phyloP scores from a whole-genome alignment of 495 filamentous ascomycete genomes.

The Halenospora varia region DNA sequence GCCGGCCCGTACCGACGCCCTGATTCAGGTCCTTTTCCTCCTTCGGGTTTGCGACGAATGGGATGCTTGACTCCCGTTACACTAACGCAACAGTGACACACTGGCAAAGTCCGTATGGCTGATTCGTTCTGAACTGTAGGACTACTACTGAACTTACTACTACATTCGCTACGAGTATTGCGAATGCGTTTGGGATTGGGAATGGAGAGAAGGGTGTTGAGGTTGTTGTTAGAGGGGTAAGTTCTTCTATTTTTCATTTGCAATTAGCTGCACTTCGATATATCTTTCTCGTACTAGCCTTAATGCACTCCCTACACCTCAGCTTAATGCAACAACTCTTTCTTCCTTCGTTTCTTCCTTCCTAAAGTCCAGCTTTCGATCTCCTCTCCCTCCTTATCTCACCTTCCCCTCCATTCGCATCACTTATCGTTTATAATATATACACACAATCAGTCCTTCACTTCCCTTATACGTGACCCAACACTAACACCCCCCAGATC shows the following conservation, averaged over 20 bases:
- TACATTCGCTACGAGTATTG: conserved; percentile 59
- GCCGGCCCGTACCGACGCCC: background rate
- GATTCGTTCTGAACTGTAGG: conserved; percentile 34
- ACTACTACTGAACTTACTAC: conserved; percentile 84
- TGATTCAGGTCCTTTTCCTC: background rate
- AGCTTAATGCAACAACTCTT: too few species aligned
- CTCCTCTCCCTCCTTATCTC: too few species aligned
- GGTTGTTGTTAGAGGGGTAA: conserved; percentile 63
- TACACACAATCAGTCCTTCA: background rate
- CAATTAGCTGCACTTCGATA: background rate
- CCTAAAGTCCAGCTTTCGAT: background rate
- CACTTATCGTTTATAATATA: too few species aligned
- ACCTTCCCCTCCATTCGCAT: too few species aligned
- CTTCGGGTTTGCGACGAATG: too few species aligned
- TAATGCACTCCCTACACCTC: too few species aligned
- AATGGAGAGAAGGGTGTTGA: conserved; percentile 54
- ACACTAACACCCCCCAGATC: conserved; percentile 40
- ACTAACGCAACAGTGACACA: conserved; percentile 9
- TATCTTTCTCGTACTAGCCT: too few species aligned
- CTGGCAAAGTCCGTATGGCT: background rate
- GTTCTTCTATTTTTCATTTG: conserved; percentile 25
- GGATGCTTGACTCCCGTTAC: too few species aligned
- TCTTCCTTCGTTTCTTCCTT: too few species aligned
- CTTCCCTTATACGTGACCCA: background rate
- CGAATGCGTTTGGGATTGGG: conserved; percentile 55